A percentile compares a stretch with the other conserved stretches of the same genome.
Conservation (phyloP, 2,329 filamentous ascomycete species). For the Calycina herbarum region DNA sequence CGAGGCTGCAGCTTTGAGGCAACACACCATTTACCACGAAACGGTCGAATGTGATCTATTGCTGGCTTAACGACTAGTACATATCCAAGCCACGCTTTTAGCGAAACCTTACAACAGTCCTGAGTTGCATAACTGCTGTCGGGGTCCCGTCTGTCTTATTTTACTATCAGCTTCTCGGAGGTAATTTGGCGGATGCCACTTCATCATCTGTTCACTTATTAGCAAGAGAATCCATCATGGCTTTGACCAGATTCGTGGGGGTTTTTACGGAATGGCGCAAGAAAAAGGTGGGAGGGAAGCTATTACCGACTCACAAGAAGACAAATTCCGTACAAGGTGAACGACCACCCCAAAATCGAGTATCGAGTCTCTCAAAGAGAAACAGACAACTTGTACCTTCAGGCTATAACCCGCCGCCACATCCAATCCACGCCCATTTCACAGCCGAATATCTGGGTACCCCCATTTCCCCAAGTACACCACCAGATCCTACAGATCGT, state of each 20-base stretch:
- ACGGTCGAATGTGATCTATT: no score
- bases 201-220: background rate
- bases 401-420: background rate
- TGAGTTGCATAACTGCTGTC: no score
- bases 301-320: background rate
- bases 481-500: background rate
- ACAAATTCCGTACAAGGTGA: background rate
- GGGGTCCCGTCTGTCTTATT: background rate
- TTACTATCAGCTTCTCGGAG: background rate
- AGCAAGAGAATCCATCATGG: background rate
- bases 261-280: background rate
- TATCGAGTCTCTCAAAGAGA: background rate
- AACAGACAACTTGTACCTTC: background rate
- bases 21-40: no score
- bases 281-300: background rate
- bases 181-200: background rate
- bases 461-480: background rate
- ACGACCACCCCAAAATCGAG: background rate
- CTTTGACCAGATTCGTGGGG: background rate
- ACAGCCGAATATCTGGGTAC: background rate
- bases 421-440: background rate
- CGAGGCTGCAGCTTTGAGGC: no score
- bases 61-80: no score
- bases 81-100: no score
- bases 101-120: no score